Evolutionary conservation across 257 asterid genomes (phyloP).

Genomic region (Fraxinus pennsylvanica): DNA sequence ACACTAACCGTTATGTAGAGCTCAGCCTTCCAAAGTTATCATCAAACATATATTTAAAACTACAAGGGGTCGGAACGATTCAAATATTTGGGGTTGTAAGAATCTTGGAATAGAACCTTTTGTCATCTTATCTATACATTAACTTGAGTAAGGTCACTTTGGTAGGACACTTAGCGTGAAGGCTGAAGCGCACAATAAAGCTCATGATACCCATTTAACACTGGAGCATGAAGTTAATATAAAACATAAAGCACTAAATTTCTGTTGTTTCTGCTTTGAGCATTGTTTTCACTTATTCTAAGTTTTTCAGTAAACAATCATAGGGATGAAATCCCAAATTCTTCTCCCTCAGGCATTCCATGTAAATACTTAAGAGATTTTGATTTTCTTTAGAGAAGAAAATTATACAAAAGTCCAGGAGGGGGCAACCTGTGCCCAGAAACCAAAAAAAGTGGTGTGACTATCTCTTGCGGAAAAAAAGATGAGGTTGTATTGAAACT

Average conservation of each 20-base stretch:
- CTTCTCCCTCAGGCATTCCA: neutral
- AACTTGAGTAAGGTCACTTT: neutral
- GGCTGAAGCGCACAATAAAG: neutral
- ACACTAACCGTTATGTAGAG: neutral
- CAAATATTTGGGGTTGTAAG: neutral
- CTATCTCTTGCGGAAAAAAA: neutral
- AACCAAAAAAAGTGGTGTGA: neutral
- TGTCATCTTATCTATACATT: neutral
- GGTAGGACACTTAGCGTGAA: neutral
- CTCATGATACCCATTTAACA: neutral
- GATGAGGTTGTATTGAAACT: neutral
- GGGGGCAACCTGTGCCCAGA: neutral
- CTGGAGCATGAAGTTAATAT: neutral
- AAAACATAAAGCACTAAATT: neutral
- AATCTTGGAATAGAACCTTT: neutral
- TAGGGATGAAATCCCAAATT: neutral
- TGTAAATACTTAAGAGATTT: neutral
- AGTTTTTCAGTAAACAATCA: neutral
- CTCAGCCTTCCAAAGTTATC: neutral
- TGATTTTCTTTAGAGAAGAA: neutral
- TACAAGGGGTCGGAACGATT: neutral
- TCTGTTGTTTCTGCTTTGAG: neutral
- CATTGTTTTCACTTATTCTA: neutral
- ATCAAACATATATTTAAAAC: constrained; percentile 10
- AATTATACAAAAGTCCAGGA: neutral